These are phyloP conservation scores for Fusarium robinianum DNA, from an alignment of 2,329 filamentous ascomycete species.

Conservation along the genomic window DNA sequence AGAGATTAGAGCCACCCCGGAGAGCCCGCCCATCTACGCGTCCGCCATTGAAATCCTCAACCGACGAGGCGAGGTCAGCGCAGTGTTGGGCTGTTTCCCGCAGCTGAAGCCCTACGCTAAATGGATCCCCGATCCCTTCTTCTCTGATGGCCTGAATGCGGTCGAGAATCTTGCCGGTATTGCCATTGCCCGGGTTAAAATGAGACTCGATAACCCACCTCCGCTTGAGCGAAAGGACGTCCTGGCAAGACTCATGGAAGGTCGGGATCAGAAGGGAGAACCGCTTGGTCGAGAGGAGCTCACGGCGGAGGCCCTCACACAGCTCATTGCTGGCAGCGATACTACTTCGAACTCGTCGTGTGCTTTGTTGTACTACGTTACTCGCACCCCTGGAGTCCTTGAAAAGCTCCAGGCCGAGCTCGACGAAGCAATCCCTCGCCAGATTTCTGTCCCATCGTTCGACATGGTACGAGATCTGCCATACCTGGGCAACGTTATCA, in stretches of 20 bases:
- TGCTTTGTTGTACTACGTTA: slow-evolving; percentile 78
- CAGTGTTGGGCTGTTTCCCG: slow-evolving; percentile 75
- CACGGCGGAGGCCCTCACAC: slow-evolving; percentile 86
- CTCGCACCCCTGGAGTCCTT: slow-evolving; percentile 71
- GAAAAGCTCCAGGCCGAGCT: slow-evolving; percentile 75
- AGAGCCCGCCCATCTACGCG: slow-evolving; percentile 67
- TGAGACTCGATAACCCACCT: slow-evolving; percentile 71
- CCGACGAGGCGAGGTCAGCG: slow-evolving; percentile 83
- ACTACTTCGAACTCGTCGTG: slow-evolving; percentile 82
- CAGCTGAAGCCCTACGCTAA: slow-evolving; percentile 77
- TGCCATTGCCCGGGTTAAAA: slow-evolving; percentile 79
- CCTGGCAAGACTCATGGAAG: slow-evolving; percentile 82
- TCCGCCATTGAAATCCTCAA: slow-evolving; percentile 88
- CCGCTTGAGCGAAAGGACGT: slow-evolving; percentile 74
- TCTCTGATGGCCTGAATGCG: slow-evolving; percentile 72
- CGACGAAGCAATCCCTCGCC: slow-evolving; percentile 67
- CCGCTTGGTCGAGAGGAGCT: slow-evolving; percentile 78
- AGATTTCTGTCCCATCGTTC: slow-evolving; percentile 68
- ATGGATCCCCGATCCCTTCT: slow-evolving; percentile 82
- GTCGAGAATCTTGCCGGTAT: slow-evolving; percentile 85
- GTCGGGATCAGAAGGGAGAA: slow-evolving; percentile 77
- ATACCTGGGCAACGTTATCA: slow-evolving; percentile 76
- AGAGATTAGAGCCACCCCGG: slow-evolving; percentile 67
- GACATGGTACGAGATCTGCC: slow-evolving; percentile 74
- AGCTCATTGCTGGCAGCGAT: slow-evolving; percentile 80